Evolutionary conservation across 2,329 filamentous ascomycete species (phyloP).

Genomic region (Aspergillus sclerotialis): DNA sequence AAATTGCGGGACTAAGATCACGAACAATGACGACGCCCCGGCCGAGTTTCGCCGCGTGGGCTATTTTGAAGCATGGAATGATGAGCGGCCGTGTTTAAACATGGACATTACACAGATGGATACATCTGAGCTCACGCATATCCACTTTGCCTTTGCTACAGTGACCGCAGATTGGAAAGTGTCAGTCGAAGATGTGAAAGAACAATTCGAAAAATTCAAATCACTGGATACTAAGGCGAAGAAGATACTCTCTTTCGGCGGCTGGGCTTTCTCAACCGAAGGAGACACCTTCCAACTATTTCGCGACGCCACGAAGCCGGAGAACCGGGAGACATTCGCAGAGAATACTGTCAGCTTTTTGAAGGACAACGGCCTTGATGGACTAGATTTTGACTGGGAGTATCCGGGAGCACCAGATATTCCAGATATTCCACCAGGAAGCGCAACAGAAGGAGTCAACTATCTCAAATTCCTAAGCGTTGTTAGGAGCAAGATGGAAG

Average conservation of each 20-base stretch:
- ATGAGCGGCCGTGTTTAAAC: constrained; percentile 23
- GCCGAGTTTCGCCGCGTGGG: constrained; percentile 16
- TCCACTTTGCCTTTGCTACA: constrained; percentile 34
- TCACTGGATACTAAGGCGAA: constrained; percentile 20
- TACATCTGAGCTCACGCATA: constrained; percentile 20
- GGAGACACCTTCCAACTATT: constrained; percentile 33
- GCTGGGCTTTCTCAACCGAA: constrained; percentile 39
- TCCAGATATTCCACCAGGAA: constrained; percentile 24
- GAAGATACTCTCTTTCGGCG: constrained; percentile 39
- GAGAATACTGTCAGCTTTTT: constrained; percentile 36
- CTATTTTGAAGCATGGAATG: constrained; percentile 28
- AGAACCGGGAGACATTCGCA: constrained; percentile 33
- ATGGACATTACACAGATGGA: constrained; percentile 17
- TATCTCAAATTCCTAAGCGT: constrained; percentile 28
- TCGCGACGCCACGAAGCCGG: constrained; percentile 24
- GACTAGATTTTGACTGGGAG: constrained; percentile 33
- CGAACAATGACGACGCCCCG: constrained; percentile 16
- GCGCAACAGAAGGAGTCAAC: constrained; percentile 22
- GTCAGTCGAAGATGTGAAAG: constrained; percentile 13
- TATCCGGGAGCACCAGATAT: constrained; percentile 30
- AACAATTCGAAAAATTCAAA: constrained; percentile 30
- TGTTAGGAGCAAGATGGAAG: constrained; percentile 13
- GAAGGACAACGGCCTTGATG: constrained; percentile 33
- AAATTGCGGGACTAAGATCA: constrained; percentile 36
- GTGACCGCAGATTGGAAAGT: constrained; percentile 26